phyloP scores from a whole-genome alignment of 768 basidiomycete species.

The Pisolithus orientalis region DNA sequence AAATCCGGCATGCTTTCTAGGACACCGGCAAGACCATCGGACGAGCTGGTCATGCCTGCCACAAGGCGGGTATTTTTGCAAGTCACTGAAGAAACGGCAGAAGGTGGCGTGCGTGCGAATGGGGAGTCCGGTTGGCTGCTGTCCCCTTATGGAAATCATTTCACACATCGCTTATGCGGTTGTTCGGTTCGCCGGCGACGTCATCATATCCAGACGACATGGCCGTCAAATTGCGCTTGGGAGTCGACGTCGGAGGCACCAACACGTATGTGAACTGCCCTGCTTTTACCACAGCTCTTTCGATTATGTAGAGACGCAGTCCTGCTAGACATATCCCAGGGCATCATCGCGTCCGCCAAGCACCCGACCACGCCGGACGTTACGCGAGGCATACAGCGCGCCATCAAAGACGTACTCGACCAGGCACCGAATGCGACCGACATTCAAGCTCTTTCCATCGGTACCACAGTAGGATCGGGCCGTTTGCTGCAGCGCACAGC shows the following conservation, averaged over 20 bases:
- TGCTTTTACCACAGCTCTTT: too few species aligned
- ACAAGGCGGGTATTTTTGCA: slow-evolving; percentile 7
- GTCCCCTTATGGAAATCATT: background rate
- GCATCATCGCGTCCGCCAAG: slow-evolving; percentile 34
- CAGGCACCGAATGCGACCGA: slow-evolving; percentile 28
- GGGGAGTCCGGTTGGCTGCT: background rate
- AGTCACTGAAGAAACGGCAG: background rate
- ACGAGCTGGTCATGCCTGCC: slow-evolving; percentile 36
- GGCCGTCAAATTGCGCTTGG: slow-evolving; percentile 17
- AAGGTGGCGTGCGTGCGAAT: too few species aligned
- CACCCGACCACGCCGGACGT: slow-evolving; percentile 51
- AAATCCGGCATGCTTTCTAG: slow-evolving; percentile 38
- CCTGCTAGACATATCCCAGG: slow-evolving; percentile 12
- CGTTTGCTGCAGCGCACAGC: background rate
- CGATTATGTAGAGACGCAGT: slow-evolving; percentile 25
- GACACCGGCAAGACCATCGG: slow-evolving; percentile 27
- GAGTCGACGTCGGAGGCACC: slow-evolving; percentile 31
- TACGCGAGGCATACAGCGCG: slow-evolving; percentile 51
- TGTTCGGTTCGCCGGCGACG: background rate
- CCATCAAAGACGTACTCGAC: slow-evolving; percentile 40
- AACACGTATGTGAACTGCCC: slow-evolving; percentile 20
- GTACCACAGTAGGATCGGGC: slow-evolving; percentile 43
- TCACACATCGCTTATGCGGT: background rate
- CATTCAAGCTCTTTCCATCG: slow-evolving; percentile 50
- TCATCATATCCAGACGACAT: background rate